Percentiles rank a stretch among this genome's conserved stretches.
phyloP scores from a whole-genome alignment of 148 eudicot species.

The Cornus suecica region DNA sequence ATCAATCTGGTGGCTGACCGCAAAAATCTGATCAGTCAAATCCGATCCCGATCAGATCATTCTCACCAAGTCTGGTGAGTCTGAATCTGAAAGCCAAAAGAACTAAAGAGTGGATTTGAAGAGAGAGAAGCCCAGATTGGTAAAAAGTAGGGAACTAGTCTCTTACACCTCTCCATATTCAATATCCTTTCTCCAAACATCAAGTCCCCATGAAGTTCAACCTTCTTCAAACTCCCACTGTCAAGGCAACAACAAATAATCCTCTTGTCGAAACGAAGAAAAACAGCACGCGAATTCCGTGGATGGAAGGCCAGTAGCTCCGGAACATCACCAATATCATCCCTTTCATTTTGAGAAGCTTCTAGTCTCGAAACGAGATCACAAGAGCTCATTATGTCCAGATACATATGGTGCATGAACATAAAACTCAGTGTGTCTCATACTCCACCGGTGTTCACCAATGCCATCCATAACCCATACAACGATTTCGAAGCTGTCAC shows the following conservation, averaged over 20 bases:
- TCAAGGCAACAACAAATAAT: not conserved
- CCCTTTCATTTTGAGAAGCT: not conserved
- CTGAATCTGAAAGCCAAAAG: too few relatives aligned
- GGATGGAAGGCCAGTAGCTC: not conserved
- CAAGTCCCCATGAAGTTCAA: not conserved
- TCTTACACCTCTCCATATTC: not conserved
- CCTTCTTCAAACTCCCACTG: not conserved
- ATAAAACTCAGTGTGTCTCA: not conserved
- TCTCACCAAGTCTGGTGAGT: too few relatives aligned
- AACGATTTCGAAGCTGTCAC: not conserved
- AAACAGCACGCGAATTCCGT: not conserved
- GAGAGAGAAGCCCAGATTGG: not conserved
- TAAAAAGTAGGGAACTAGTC: not conserved
- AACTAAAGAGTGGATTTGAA: not conserved
- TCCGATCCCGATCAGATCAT: too few relatives aligned
- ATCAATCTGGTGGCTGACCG: too few relatives aligned
- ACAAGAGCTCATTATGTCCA: slow-evolving; percentile 1
- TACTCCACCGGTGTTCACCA: not conserved
- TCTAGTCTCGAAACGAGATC: not conserved
- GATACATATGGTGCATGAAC: not conserved
- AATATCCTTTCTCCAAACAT: not conserved
- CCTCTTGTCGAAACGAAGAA: not conserved
- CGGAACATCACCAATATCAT: not conserved
- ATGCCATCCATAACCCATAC: not conserved
- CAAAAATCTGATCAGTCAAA: too few relatives aligned